phyloP scores from a whole-genome alignment of 192 early-diverging fungal genomes.

The Podila minutissima region DNA sequence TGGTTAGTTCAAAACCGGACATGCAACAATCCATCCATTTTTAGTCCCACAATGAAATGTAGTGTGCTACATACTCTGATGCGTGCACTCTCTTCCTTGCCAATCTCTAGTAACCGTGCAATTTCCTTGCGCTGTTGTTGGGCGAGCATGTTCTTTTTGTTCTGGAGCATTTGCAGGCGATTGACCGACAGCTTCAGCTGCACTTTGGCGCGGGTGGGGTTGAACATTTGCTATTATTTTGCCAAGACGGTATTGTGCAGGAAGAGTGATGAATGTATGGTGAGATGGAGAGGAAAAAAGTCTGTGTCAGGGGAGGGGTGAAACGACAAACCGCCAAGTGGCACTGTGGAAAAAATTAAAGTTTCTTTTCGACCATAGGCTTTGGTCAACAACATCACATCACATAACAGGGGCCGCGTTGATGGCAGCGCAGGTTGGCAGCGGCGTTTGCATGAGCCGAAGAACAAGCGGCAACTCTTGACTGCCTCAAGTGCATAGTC shows the following conservation, averaged over 20 bases:
- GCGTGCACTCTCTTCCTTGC: constrained; percentile 88
- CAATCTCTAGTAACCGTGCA: constrained; percentile 77
- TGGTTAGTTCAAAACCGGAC: constrained; percentile 1
- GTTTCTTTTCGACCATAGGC: too few species aligned
- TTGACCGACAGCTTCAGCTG: constrained; percentile 90
- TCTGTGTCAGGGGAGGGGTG: background rate
- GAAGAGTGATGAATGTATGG: background rate
- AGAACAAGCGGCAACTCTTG: too few species aligned
- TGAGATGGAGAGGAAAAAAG: background rate
- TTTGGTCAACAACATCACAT: too few species aligned
- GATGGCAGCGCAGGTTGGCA: too few species aligned
- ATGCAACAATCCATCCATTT: background rate
- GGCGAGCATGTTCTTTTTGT: constrained; percentile 83
- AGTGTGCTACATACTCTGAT: constrained; percentile 67
- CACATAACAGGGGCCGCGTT: too few species aligned
- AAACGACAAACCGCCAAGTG: background rate
- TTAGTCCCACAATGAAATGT: background rate
- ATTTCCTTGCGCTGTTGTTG: constrained; percentile 85
- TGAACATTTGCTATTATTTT: constrained; percentile 48
- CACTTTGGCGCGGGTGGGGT: constrained; percentile 79
- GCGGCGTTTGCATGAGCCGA: too few species aligned
- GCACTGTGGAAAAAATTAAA: too few species aligned
- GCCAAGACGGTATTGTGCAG: background rate
- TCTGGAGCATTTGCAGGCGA: constrained; percentile 88
- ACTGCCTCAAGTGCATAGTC: too few species aligned